Evolutionary conservation across 2,329 filamentous ascomycete genomes (phyloP), one percentile per base, ranked within the genome.

Genomic region (Phoma sp.): DNA sequence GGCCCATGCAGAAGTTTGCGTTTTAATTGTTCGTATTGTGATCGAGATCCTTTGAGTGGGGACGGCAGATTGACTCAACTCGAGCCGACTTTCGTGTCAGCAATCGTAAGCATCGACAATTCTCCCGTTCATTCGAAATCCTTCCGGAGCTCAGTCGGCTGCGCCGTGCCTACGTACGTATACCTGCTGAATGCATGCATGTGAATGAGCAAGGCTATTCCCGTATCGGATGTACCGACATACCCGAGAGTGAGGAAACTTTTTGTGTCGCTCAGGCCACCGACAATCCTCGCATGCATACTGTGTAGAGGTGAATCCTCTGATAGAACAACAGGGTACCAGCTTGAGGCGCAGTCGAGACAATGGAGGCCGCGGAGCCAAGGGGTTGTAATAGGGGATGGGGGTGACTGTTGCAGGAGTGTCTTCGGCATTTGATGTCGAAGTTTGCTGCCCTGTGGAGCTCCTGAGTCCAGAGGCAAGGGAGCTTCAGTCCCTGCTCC

Each of bases 261-360:
- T 29, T 35, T 44, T 24, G 30, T 37, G 18, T 41, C 49, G 35
- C 52, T 46, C 41, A 45, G 45, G 18, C 52, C 40, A 54, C 46
- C 18, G 38, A 24, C 10, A 48, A 14, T 49, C 18, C 29, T 22
- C 40, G 35, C 9, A 29, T 29, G 27, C 27, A 29, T 9, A 29
- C 27, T n/a, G n/a, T n/a, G n/a, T n/a, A n/a, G n/a, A 29, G 6
- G 27, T 9, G 27, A 18, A 29, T 29, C 6, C 27, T 29, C 27
- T 23, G 33, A 23, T 22, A 23, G 37, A 35, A 10, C 6, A 29
- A 29, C 9, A 9, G 3, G 27, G 27, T 29, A 9, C 27, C 27
- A 29, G 27, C 27, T 29, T 29, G 18, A 29, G 27, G 43, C 38
- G 29, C 18, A 33, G 37, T 38, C 35, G 27, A 29, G 9, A 29